Conservation (phyloP, 352 stramenopile species). For the Pythium coloratum region DNA sequence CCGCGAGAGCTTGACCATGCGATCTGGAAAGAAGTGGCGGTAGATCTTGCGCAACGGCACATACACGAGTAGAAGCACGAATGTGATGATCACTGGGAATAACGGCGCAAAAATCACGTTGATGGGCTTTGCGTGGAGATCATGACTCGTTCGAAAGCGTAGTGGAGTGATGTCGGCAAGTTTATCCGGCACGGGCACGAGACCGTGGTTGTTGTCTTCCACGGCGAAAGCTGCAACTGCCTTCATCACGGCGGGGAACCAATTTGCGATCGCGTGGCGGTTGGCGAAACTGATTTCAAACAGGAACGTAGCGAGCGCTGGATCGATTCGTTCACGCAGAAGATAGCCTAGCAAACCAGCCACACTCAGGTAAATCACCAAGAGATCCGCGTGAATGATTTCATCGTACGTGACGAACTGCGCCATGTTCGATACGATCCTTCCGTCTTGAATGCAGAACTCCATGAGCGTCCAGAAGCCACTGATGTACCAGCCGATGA, state of each 20-base stretch:
- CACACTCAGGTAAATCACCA: slow-evolving; percentile 39
- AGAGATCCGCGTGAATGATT: slow-evolving; percentile 26
- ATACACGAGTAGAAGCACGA: slow-evolving; percentile 12
- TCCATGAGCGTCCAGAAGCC: slow-evolving; percentile 44
- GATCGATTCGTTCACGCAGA: slow-evolving; percentile 17
- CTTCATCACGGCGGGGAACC: slow-evolving; percentile 7
- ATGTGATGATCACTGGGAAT: slow-evolving; percentile 7
- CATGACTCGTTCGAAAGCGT: slow-evolving; percentile 22
- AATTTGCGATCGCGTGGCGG: slow-evolving; percentile 4
- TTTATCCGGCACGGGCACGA: slow-evolving; percentile 1
- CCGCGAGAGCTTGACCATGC: too few species aligned
- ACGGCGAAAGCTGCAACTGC: slow-evolving; percentile 20
- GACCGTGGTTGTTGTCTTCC: neutral
- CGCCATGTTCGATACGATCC: neutral
- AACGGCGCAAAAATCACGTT: neutral
- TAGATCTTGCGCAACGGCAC: neutral
- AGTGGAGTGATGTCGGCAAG: slow-evolving; percentile 25
- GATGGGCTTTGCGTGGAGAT: neutral
- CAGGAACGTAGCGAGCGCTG: slow-evolving; percentile 9
- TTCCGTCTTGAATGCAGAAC: slow-evolving; percentile 32
- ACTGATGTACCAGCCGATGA: slow-evolving; percentile 43
- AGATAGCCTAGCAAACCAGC: slow-evolving; percentile 4
- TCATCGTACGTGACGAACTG: slow-evolving; percentile 3
- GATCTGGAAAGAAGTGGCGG: too few species aligned
- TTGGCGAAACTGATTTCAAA: slow-evolving; percentile 14